Evolutionary conservation across 805 yeast species (phyloP).

Genomic region (Kodamaea laetipori): DNA sequence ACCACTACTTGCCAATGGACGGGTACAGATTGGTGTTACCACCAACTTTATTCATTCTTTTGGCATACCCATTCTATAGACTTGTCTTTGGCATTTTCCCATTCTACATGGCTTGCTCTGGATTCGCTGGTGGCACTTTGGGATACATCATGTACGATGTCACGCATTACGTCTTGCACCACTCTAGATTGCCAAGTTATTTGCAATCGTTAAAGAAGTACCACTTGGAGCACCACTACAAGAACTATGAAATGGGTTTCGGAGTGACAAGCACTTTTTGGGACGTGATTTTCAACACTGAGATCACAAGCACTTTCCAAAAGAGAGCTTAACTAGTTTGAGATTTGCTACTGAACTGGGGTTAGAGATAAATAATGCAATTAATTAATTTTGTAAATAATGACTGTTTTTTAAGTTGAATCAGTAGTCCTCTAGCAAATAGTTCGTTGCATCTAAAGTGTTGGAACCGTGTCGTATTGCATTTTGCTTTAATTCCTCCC

Average conservation of each 20-base stretch:
- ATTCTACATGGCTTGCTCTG: constrained; percentile 81
- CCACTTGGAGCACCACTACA: constrained; percentile 97
- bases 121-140: constrained; percentile 93
- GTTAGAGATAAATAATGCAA: not conserved
- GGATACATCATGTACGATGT: constrained; percentile 92
- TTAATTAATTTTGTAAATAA: not conserved
- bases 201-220: constrained; percentile 81
- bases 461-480: constrained; percentile 19
- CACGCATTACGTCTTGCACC: constrained; percentile 94
- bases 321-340: too few relatives aligned
- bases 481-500: constrained; percentile 9
- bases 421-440: constrained; percentile 14
- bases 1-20: constrained; percentile 98
- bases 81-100: constrained; percentile 79
- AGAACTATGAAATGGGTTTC: constrained; percentile 93
- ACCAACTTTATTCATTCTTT: constrained; percentile 74
- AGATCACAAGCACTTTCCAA: constrained; percentile 51
- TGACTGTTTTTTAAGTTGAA: not conserved
- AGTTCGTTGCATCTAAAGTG: constrained; percentile 16
- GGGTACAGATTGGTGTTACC: constrained; percentile 92
- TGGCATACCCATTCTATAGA: constrained; percentile 80
- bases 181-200: constrained; percentile 73
- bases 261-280: constrained; percentile 95
- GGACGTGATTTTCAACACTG: constrained; percentile 90
- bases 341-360: too few relatives aligned